Conservation (phyloP, 2,329 filamentous ascomycete genomes). For the Ustulina deusta region DNA sequence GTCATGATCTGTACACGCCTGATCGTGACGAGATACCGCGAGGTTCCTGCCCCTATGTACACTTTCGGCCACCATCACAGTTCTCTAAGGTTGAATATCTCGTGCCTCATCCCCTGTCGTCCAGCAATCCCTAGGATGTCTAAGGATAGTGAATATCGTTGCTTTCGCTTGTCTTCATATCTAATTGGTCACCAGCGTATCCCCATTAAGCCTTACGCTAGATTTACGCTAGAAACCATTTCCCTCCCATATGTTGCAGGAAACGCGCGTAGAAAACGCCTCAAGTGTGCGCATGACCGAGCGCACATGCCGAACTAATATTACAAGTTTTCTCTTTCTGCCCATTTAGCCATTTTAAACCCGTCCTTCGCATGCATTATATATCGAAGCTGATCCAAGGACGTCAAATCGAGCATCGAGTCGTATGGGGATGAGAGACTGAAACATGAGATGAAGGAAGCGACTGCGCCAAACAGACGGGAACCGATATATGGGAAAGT, state of each 20-base stretch:
- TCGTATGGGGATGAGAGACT: slow-evolving; percentile 14
- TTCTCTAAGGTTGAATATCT: slow-evolving; percentile 28
- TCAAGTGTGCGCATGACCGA: slow-evolving; percentile 24
- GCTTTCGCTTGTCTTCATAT: slow-evolving; percentile 17
- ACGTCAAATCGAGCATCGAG: slow-evolving; percentile 14
- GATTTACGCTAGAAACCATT: slow-evolving; percentile 15
- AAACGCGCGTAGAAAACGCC: slow-evolving; percentile 24
- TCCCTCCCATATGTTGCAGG: slow-evolving; percentile 1
- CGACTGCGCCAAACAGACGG: not conserved
- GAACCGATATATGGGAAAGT: not conserved
- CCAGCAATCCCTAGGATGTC: not conserved
- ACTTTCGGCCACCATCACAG: not conserved
- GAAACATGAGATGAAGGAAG: slow-evolving; percentile 9
- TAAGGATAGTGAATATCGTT: slow-evolving; percentile 17
- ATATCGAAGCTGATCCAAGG: slow-evolving; percentile 39
- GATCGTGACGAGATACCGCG: slow-evolving; percentile 26
- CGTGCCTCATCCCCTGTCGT: not conserved
- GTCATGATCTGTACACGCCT: slow-evolving; percentile 4
- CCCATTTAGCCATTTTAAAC: slow-evolving; percentile 28
- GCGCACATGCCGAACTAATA: slow-evolving; percentile 32
- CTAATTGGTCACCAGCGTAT: slow-evolving; percentile 4
- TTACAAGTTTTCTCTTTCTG: slow-evolving; percentile 33
- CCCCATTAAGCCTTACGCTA: slow-evolving; percentile 6
- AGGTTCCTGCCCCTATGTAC: slow-evolving; percentile 39
- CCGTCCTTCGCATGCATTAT: slow-evolving; percentile 35